Evolutionary conservation across 495 filamentous ascomycete species (phyloP).

Genomic region (Penicillium fimorum): DNA sequence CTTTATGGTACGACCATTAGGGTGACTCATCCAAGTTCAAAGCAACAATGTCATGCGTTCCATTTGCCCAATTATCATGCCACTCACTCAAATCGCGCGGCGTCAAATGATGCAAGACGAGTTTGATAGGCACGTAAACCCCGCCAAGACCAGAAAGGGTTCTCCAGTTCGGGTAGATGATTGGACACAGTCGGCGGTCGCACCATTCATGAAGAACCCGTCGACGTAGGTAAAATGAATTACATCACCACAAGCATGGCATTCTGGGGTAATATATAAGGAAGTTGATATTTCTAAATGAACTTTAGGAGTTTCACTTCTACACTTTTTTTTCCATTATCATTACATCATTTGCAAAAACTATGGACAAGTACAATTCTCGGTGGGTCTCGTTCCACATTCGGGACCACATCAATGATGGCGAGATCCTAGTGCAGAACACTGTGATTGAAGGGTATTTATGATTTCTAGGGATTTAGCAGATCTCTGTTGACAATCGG

Average conservation of each 20-base stretch:
- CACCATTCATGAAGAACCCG: not conserved
- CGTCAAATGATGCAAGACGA: not conserved
- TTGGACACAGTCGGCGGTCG: not conserved
- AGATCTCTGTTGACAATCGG: constrained; percentile 10
- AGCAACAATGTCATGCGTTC: not conserved
- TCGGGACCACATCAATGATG: constrained; percentile 34
- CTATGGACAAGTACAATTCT: constrained; percentile 30
- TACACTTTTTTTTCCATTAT: not conserved
- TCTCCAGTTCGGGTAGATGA: not conserved
- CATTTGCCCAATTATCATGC: constrained; percentile 1
- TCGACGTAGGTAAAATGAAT: not conserved
- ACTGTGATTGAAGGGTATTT: constrained; percentile 36
- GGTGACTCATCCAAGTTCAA: not conserved
- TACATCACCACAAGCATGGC: constrained; percentile 6
- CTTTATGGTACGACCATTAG: not conserved
- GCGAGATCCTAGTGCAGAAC: constrained; percentile 33
- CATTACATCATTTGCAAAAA: not conserved
- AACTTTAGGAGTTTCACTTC: not conserved
- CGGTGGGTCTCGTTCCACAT: constrained; percentile 43
- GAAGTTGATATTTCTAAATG: not conserved
- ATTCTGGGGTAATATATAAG: constrained; percentile 7
- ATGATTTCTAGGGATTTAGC: not conserved
- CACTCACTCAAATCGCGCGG: not conserved
- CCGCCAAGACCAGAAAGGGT: not conserved
- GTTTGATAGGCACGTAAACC: not conserved